These are phyloP conservation scores for Cantharellus anzutake DNA, from an alignment of 768 basidiomycete species.

Conservation along the genomic window DNA sequence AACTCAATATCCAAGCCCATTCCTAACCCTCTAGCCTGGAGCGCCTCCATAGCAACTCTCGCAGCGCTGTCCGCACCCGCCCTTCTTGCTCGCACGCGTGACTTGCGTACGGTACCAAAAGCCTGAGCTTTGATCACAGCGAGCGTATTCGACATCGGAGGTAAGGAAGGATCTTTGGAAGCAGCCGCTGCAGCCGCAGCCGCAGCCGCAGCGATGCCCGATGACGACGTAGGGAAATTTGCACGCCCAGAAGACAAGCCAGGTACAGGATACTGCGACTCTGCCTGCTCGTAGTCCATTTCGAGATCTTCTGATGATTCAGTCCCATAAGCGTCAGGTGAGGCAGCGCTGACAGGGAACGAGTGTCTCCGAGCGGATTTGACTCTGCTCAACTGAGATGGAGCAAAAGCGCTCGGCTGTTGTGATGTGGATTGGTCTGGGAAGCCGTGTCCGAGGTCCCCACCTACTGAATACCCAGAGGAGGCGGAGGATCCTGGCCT, in stretches of 20 bases:
- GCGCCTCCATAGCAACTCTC: constrained; percentile 59
- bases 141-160: constrained; percentile 54
- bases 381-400: background rate
- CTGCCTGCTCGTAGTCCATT: background rate
- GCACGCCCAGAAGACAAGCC: background rate
- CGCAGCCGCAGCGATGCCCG: background rate
- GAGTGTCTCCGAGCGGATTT: background rate
- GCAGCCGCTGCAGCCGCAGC: background rate
- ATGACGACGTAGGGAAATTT: background rate
- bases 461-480: background rate
- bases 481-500: background rate
- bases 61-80: constrained; percentile 44
- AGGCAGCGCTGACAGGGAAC: background rate
- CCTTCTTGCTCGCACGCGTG: constrained; percentile 54
- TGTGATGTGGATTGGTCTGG: no score
- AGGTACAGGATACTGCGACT: background rate
- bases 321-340: background rate
- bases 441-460: background rate
- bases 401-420: background rate
- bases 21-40: constrained; percentile 59
- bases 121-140: constrained; percentile 85
- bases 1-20: constrained; percentile 20
- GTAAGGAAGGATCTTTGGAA: background rate
- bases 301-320: background rate
- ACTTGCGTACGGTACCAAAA: constrained; percentile 67